Base-by-base conservation (phyloP, 352 stramenopile genomes). In the Pythium dissotocum region DNA sequence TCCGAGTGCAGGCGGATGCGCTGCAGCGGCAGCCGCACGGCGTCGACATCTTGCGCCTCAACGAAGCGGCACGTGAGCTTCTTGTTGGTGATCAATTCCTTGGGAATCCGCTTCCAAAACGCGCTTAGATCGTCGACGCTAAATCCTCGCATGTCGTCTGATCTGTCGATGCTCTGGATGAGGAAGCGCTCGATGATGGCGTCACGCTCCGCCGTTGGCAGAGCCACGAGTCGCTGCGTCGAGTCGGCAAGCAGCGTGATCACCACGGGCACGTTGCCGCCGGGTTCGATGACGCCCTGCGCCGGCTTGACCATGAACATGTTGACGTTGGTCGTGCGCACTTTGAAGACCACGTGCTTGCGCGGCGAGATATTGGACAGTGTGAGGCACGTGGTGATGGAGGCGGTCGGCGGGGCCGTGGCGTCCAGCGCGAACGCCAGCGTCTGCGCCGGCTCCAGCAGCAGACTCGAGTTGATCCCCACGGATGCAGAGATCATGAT, bases 271-370 rank as follows among this genome's bases (percentile, higher is more conserved):
- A 64, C 48, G 28, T 76, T 77, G 4, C 58, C 61, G 21, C 72
- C 79, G 18, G 82, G 77, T n/a, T 59, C 38, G 40, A 94, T 55
- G 10, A 91, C 38, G 30, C 83, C 83, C 38, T 92, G 79, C 36
- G 86, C 79, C 8, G 87, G 87, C 56, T 79, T 84, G 49, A 94
- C 87, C 24, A 77, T 81, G 67, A 94, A 94, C 52, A 87, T 87
- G 35, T 91, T 73, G 55, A 83, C 78, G 69, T 90, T 85, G 67
- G 83, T 90, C 42, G 87, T 94, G 65, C 85, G 83, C 32, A 94
- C 72, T 51, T 90, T 89, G 67, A 90, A 93, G 12, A 92, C 73
- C 16, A 90, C 72, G 63, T 78, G 74, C 57, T 88, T 83, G n/a
- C 61, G 55, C 26, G 61, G 49, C 56, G 87, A 92, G 49, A 93